Evolutionary conservation across 129 eudicot genomes (phyloP), one percentile per base, ranked within the genome.

Genomic region (Centrapalus pauciflorus): DNA sequence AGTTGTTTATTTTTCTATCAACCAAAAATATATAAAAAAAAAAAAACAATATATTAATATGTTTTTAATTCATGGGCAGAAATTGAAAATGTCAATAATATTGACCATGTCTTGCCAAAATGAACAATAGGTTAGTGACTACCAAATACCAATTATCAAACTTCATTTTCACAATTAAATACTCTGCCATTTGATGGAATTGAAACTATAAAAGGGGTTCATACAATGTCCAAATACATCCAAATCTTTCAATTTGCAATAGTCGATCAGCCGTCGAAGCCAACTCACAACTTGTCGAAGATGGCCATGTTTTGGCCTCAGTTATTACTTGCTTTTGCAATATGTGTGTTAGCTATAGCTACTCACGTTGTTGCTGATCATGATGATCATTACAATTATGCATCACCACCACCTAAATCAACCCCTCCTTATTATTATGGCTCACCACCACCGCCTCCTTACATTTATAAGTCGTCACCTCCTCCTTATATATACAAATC

Each of bases 241-340:
- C 17, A 25, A 45, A 14, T 43, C 57, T 64, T 7, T 64, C 37
- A 43, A 14, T 17, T 10, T 16, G 6, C n/a, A n/a, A n/a, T 5
- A 14, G n/a, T 28, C 16, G 0, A 7, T 27, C 4, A 0, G 1
- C 19, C 24, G 54, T 48, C 23, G 10, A 17, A 17, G n/a, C n/a
- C n/a, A n/a, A n/a, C n/a, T n/a, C n/a, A n/a, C n/a, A 27, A 14
- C 43, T 29, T 25, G 19, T 26, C 25, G 41, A 48, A 7, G 9
- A 64, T 64, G 56, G 34, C 38, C 56, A 26, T 48, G 2, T 14
- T 29, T n/a, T 64, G 69, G 69, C 69, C 35, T 7, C 30, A 55
- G 34, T 43, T 64, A 38, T 3, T 64, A 24, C 13, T 41, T 64
- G 34, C 34, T 29, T 43, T 43, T 26, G 38, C 52, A 64, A 64